Conservation (phyloP, 2,329 filamentous ascomycete genomes). For the Ceratocystis huliohia region DNA sequence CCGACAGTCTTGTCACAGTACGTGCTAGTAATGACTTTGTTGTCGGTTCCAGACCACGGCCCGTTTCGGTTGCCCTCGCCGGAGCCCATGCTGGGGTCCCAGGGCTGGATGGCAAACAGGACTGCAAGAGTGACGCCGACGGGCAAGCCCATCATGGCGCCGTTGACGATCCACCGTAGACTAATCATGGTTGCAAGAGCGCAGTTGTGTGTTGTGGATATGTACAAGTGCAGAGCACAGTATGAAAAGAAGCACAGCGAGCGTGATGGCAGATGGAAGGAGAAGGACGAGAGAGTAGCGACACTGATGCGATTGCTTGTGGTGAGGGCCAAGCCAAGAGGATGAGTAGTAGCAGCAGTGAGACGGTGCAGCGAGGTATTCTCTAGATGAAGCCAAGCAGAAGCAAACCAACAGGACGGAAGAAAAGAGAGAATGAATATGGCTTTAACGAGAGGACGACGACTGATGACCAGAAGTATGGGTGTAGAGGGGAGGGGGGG, state of each 20-base stretch:
- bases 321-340: neutral
- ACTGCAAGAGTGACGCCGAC: slow-evolving; percentile 39
- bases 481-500: neutral
- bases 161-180: slow-evolving; percentile 37
- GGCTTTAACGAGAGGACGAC: slow-evolving; percentile 6
- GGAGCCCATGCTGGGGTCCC: slow-evolving; percentile 31
- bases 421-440: slow-evolving; percentile 1
- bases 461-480: neutral
- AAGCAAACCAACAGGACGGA: neutral
- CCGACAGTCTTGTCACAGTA: slow-evolving; percentile 36
- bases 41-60: slow-evolving; percentile 31
- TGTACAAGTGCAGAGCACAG: neutral
- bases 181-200: slow-evolving; percentile 27
- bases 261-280: neutral
- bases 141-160: slow-evolving; percentile 37
- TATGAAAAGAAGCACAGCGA: neutral
- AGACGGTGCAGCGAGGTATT: neutral
- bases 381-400: neutral
- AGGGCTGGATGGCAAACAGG: slow-evolving; percentile 37
- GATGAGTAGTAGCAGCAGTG: neutral
- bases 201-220: neutral
- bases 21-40: slow-evolving; percentile 27
- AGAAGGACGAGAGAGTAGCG: neutral
- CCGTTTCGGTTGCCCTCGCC: slow-evolving; percentile 30
- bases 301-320: neutral